A percentile compares a stretch with the other conserved stretches of the same genome.
phyloP scores from a whole-genome alignment of 345 rosid genomes.

The Populus simonii region DNA sequence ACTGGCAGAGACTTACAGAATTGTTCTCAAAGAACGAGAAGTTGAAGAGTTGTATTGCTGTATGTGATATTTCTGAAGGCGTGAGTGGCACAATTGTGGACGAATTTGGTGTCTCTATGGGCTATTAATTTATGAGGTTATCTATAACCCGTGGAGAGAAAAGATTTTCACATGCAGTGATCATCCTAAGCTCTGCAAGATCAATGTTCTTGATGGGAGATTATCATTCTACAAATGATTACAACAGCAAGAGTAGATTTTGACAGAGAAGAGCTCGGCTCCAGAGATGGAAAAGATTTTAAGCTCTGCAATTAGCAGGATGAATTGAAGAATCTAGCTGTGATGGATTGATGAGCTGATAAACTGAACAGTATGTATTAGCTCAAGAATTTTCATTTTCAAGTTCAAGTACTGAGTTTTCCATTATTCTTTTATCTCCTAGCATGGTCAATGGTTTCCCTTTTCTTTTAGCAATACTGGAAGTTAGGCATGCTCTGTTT shows the following conservation, averaged over 20 bases:
- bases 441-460: background rate
- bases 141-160: no score
- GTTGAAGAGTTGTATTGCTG: no score
- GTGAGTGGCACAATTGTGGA: no score
- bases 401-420: background rate
- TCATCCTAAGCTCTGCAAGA: background rate
- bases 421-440: background rate
- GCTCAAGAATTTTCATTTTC: background rate
- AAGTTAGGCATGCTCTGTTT: background rate
- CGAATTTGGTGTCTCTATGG: no score
- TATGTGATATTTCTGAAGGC: no score
- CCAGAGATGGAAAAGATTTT: background rate
- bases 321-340: background rate
- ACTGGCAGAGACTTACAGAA: no score
- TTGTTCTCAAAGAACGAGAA: no score
- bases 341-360: background rate
- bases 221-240: background rate
- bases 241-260: background rate
- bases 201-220: background rate
- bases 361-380: background rate
- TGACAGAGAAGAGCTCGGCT: background rate
- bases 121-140: no score
- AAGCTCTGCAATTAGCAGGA: background rate
- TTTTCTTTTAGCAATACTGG: background rate
- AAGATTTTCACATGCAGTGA: no score